Conservation (phyloP, 176 grass and related monocot genomes). For the Areca catechu region DNA sequence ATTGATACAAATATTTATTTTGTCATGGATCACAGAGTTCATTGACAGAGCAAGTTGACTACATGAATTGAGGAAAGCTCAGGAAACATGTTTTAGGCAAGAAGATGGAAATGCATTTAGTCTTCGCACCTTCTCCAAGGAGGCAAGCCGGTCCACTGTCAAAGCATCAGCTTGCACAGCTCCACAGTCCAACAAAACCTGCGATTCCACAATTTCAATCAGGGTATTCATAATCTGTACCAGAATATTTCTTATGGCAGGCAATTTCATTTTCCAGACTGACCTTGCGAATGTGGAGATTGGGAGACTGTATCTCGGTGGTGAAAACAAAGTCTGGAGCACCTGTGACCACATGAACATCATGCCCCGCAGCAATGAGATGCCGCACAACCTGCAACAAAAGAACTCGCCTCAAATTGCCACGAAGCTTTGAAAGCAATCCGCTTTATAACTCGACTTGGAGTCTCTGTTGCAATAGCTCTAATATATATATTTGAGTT, state of each 20-base stretch:
- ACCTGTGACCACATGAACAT: constrained; percentile 84
- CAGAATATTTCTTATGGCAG: too few species aligned
- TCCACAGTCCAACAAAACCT: constrained; percentile 95
- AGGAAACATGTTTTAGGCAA: background rate
- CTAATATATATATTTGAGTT: too few species aligned
- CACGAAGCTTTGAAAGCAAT: too few species aligned
- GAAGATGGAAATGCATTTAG: background rate
- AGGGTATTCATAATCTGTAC: background rate
- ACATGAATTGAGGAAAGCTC: too few species aligned
- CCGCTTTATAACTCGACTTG: too few species aligned
- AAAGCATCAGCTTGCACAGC: constrained; percentile 96
- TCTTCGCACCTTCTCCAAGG: constrained; percentile 65
- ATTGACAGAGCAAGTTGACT: too few species aligned
- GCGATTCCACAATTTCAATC: background rate
- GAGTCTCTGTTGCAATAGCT: too few species aligned
- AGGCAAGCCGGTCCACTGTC: constrained; percentile 87
- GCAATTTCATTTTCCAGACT: background rate
- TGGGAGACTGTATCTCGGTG: constrained; percentile 59
- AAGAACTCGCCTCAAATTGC: background rate
- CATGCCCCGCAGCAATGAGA: constrained; percentile 71
- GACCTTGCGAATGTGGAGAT: constrained; percentile 77
- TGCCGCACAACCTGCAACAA: constrained; percentile 71
- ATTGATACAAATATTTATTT: too few species aligned
- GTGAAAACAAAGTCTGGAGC: constrained; percentile 96
- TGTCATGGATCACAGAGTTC: too few species aligned